These are phyloP conservation scores for Trichocomaceae sp. DNA, from an alignment of 2,329 filamentous ascomycete genomes.

Conservation along the genomic window DNA sequence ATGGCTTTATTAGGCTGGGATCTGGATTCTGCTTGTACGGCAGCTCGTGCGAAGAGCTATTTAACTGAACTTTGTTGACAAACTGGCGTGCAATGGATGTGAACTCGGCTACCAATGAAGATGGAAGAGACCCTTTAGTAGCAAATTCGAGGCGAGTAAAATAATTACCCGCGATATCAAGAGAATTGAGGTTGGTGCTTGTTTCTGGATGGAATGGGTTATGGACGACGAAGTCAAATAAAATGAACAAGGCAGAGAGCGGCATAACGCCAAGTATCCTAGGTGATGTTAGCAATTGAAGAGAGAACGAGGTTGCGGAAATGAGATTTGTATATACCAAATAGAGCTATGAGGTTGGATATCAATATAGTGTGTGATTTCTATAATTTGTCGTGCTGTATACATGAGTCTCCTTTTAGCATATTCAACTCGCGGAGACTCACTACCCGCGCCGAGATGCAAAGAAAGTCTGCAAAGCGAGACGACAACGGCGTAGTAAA, in stretches of 20 bases:
- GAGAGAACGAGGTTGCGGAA: neutral
- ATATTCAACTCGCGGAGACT: constrained; percentile 11
- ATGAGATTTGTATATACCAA: constrained; percentile 20
- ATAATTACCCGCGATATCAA: constrained; percentile 40
- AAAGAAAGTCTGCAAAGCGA: constrained; percentile 27
- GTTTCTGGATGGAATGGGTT: constrained; percentile 32
- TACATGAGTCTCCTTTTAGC: constrained; percentile 25
- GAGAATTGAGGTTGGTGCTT: constrained; percentile 31
- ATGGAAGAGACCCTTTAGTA: constrained; percentile 31
- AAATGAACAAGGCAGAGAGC: constrained; percentile 33
- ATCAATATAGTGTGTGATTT: constrained; percentile 31
- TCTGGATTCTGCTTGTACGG: neutral
- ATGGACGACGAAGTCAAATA: constrained; percentile 40
- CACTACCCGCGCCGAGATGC: constrained; percentile 18
- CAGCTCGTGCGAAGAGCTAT: neutral
- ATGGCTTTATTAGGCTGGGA: neutral
- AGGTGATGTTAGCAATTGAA: neutral
- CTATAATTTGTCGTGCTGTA: constrained; percentile 26
- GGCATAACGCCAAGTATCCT: constrained; percentile 32
- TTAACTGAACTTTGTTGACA: constrained; percentile 18
- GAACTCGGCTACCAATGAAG: constrained; percentile 36
- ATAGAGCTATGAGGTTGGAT: constrained; percentile 27
- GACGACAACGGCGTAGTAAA: constrained; percentile 28
- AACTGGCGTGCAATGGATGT: constrained; percentile 40
- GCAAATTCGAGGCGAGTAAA: constrained; percentile 38